These are phyloP conservation scores for Candida coquimbonensis DNA, from an alignment of 805 yeast species.

Conservation along the genomic window DNA sequence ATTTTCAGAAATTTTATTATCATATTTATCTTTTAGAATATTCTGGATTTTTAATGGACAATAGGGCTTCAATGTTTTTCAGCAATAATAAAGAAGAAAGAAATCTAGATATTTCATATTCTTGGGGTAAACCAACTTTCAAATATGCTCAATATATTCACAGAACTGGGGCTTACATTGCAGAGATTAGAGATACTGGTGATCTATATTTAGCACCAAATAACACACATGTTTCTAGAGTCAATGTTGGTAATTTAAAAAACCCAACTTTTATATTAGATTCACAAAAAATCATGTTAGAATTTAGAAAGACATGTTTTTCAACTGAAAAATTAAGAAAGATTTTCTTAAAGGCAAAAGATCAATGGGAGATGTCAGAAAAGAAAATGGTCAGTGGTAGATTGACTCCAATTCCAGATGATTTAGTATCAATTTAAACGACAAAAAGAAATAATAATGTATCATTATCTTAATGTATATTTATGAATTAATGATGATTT, in stretches of 20 bases:
- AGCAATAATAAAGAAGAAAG: slow-evolving; percentile 33
- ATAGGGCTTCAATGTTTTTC: slow-evolving; percentile 63
- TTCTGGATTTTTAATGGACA: slow-evolving; percentile 75
- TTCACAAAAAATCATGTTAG: slow-evolving; percentile 67
- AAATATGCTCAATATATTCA: slow-evolving; percentile 87
- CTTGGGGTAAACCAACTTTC: slow-evolving; percentile 88
- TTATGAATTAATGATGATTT: not conserved
- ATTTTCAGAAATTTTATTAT: slow-evolving; percentile 58
- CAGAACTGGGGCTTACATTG: slow-evolving; percentile 80
- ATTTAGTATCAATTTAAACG: slow-evolving; percentile 6
- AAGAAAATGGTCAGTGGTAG: not conserved
- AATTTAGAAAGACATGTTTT: slow-evolving; percentile 57
- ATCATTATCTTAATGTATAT: not conserved
- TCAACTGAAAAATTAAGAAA: slow-evolving; percentile 39
- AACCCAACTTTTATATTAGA: slow-evolving; percentile 39
- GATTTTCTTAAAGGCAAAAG: slow-evolving; percentile 54
- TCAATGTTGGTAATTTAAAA: slow-evolving; percentile 39
- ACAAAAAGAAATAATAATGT: not conserved
- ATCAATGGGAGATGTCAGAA: slow-evolving; percentile 28
- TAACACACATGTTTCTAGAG: slow-evolving; percentile 71
- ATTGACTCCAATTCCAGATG: slow-evolving; percentile 10
- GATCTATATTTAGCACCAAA: slow-evolving; percentile 81
- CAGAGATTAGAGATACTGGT: slow-evolving; percentile 76
- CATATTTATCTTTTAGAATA: slow-evolving; percentile 66
- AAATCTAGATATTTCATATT: slow-evolving; percentile 63